Conservation (phyloP, 2,329 filamentous ascomycete species). For the Paecilomyces formosus region DNA sequence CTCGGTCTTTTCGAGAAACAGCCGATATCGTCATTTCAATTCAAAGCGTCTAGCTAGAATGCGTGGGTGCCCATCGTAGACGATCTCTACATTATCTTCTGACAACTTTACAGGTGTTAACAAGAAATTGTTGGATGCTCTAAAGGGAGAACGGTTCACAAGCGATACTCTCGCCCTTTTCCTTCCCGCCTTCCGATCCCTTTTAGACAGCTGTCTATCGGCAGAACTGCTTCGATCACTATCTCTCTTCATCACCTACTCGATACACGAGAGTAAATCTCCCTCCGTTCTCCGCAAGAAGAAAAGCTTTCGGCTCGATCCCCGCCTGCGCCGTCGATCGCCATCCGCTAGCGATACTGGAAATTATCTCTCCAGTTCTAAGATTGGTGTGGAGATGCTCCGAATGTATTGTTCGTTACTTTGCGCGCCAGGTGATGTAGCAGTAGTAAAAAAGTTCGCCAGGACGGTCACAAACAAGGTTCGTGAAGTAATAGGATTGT, state of each 20-base stretch:
- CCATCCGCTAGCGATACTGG: constrained; percentile 24
- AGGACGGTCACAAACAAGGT: constrained; percentile 94
- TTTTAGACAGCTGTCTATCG: constrained; percentile 74
- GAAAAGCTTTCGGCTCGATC: constrained; percentile 35
- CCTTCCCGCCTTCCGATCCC: constrained; percentile 66
- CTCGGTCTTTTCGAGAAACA: constrained; percentile 75
- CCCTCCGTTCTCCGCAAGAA: constrained; percentile 35
- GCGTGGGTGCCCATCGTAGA: constrained; percentile 53
- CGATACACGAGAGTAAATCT: constrained; percentile 60
- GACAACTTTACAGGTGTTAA: constrained; percentile 59
- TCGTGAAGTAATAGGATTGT: constrained; percentile 18
- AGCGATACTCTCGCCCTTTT: constrained; percentile 68
- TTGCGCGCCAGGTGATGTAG: constrained; percentile 62
- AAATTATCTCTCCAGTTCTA: constrained; percentile 49
- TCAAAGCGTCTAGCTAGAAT: constrained; percentile 78
- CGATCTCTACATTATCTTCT: constrained; percentile 4
- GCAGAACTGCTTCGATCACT: constrained; percentile 79
- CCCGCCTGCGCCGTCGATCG: constrained; percentile 18
- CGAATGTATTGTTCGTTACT: constrained; percentile 70
- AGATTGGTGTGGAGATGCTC: constrained; percentile 67
- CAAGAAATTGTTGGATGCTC: constrained; percentile 78
- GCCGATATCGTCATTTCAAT: constrained; percentile 90
- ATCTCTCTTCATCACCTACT: constrained; percentile 88
- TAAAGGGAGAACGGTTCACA: constrained; percentile 76
- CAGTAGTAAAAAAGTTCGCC: constrained; percentile 77